Conservation (phyloP, 1,284 basidiomycete genomes). For the Puccinia novopanici region DNA sequence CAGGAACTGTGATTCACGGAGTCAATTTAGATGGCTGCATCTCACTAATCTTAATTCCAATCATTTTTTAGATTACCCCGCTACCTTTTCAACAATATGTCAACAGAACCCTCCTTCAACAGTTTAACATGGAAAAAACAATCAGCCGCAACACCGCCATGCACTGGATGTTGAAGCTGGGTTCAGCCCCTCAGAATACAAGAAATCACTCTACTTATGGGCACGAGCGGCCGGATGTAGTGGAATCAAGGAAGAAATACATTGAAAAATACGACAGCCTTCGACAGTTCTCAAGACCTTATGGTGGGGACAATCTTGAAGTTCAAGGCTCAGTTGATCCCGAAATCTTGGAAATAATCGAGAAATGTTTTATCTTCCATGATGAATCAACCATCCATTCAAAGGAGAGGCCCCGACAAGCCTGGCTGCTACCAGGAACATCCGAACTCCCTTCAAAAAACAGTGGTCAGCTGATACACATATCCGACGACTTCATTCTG, state of each 20-base stretch:
- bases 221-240: not conserved
- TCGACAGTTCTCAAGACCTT: not conserved
- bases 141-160: not conserved
- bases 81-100: not conserved
- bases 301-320: not conserved
- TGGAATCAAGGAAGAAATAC: not conserved
- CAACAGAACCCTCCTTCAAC: not conserved
- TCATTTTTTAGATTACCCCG: not conserved
- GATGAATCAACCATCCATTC: constrained; percentile 6
- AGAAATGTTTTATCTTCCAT: not conserved
- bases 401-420: not conserved
- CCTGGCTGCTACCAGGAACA: not conserved
- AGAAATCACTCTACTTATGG: not conserved
- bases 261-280: not conserved
- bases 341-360: not conserved
- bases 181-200: not conserved
- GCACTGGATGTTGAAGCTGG: not conserved
- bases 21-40: not conserved
- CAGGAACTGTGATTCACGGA: not conserved
- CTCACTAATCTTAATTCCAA: not conserved
- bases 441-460: not conserved
- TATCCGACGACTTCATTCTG: constrained; percentile 3
- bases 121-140: not conserved
- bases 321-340: not conserved
- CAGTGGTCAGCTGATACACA: not conserved